Conservation (phyloP, 2,329 filamentous ascomycete genomes). For the Penicillium sp. region DNA sequence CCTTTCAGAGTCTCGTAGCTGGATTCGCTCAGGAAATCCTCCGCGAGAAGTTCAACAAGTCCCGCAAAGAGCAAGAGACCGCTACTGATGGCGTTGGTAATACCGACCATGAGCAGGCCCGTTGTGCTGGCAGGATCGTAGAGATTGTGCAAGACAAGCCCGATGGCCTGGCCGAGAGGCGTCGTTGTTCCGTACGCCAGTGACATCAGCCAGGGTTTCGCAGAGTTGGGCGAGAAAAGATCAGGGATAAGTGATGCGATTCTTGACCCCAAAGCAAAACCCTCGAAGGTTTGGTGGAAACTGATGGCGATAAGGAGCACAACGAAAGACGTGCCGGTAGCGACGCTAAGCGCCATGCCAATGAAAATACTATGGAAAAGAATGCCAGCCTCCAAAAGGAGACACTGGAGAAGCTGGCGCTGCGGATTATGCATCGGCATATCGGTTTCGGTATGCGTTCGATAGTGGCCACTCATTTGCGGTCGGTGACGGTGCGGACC, state of each 20-base stretch:
- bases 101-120: conserved; percentile 74
- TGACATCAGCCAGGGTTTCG: conserved; percentile 69
- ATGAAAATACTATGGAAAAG: conserved; percentile 83
- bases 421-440: conserved; percentile 54
- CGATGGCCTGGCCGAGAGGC: conserved; percentile 77
- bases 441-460: conserved; percentile 27
- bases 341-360: conserved; percentile 78
- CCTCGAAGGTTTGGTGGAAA: conserved; percentile 86
- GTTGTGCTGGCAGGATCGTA: conserved; percentile 74
- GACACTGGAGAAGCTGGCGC: conserved; percentile 68
- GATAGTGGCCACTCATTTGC: conserved; percentile 11
- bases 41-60: conserved; percentile 75
- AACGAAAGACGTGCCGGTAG: conserved; percentile 71
- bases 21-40: conserved; percentile 70
- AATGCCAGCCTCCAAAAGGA: conserved; percentile 76
- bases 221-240: conserved; percentile 64
- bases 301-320: conserved; percentile 75
- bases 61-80: conserved; percentile 77
- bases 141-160: conserved; percentile 68
- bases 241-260: conserved; percentile 69
- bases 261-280: conserved; percentile 75
- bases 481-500: conserved; percentile 11
- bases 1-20: conserved; percentile 59
- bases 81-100: conserved; percentile 81
- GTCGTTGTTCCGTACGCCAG: conserved; percentile 66